A percentile compares a stretch with the other conserved stretches of the same genome.
These are phyloP conservation scores for Sclerotinia trifoliorum DNA, from an alignment of 2,329 filamentous ascomycete genomes.

Conservation along the genomic window DNA sequence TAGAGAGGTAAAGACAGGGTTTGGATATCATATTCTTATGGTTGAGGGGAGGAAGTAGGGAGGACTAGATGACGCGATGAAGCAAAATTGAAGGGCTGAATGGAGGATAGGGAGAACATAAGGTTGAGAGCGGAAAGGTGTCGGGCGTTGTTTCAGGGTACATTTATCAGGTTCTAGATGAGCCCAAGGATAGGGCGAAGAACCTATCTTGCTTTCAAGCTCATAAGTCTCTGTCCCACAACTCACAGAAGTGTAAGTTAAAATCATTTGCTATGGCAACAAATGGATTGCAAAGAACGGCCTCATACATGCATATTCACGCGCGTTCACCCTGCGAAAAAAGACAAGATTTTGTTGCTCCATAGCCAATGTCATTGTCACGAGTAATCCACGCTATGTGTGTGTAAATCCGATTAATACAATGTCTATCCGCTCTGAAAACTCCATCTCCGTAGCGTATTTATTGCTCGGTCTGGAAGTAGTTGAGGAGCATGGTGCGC, in stretches of 20 bases:
- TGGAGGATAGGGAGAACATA: not conserved
- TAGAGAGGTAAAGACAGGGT: slow-evolving; percentile 69
- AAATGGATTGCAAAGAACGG: not conserved
- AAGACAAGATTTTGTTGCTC: slow-evolving; percentile 16
- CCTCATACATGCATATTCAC: slow-evolving; percentile 4
- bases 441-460: slow-evolving; percentile 33
- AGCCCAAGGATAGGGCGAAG: slow-evolving; percentile 8
- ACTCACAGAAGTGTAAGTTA: not conserved
- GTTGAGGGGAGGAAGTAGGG: slow-evolving; percentile 47
- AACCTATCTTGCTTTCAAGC: not conserved
- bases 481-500: slow-evolving; percentile 98
- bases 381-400: slow-evolving; percentile 37
- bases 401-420: slow-evolving; percentile 38
- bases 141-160: not conserved
- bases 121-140: not conserved
- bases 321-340: slow-evolving; percentile 9
- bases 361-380: slow-evolving; percentile 38
- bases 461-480: slow-evolving; percentile 94
- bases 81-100: not conserved
- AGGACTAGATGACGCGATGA: not conserved
- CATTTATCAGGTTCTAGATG: not conserved
- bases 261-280: not conserved
- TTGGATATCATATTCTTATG: slow-evolving; percentile 81
- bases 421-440: slow-evolving; percentile 38
- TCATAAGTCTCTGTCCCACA: not conserved